Evolutionary conservation across 2,329 filamentous ascomycete genomes (phyloP), one percentile per base, ranked within the genome.

Genomic region (Talaromyces rugulosus): DNA sequence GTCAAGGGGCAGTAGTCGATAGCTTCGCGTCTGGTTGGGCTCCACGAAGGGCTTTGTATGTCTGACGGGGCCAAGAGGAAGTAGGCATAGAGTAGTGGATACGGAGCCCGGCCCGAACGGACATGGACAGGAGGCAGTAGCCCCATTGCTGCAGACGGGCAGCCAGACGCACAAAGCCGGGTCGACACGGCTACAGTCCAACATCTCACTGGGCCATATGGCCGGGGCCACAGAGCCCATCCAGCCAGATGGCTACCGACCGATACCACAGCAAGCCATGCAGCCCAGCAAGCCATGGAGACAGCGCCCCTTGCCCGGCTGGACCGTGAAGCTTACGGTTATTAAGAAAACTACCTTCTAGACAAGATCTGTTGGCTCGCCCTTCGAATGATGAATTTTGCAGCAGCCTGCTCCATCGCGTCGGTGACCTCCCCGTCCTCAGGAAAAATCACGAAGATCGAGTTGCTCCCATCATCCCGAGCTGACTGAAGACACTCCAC

Each of bases 401-500:
- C 30, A n/a, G 52, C 30, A 16, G 52, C 52, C 27, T 54, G 52
- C 33, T 54, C 30, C 30, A 54, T 54, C 14, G 52, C 12, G n/a
- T 54, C 18, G 27, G 16, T 54, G 7, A 54, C 5, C 6, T 30
- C 18, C 30, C 56, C 34, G 56, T 65, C 58, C 36, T 65, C 58
- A 52, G 56, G 54, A 28, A 65, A 62, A 42, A 54, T 60, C 53
- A 67, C 61, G 28, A 67, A 68, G 40, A 67, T 58, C 2, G 58
- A 66, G 28, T 66, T 66, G 33, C 58, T 67, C 18, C 53, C 47
- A 62, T 67, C 65, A 47, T 63, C 33, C 34, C 64, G 63, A 16
- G 62, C 66, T 52, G 66, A 57, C 54, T 65, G n/a, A 58, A 67
- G 65, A 60, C 63, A 66, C 52, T 69, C 59, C 51, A 47, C 47